Conservation (phyloP, 345 rosid species). For the Brassica napus region DNA sequence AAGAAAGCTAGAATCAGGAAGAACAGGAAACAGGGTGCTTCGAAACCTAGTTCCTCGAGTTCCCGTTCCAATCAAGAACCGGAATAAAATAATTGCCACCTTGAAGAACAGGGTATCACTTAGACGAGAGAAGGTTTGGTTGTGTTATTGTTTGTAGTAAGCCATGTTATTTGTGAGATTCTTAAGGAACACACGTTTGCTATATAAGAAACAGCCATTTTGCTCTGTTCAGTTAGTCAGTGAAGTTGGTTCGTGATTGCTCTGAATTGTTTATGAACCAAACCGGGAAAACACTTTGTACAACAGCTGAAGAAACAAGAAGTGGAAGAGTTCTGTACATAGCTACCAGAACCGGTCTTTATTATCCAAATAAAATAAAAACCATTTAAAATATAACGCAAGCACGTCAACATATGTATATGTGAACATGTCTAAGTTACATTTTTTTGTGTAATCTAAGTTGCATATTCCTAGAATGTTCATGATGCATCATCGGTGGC, state of each 20-base stretch:
- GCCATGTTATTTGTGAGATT: conserved; percentile 32
- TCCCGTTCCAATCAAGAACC: conserved; percentile 46
- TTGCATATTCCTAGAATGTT: no score
- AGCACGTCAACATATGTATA: no score
- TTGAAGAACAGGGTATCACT: conserved; percentile 10
- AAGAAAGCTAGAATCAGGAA: conserved; percentile 84
- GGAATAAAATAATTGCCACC: conserved; percentile 23
- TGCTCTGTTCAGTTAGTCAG: conserved; percentile 10
- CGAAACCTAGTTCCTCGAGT: conserved; percentile 39
- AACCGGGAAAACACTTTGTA: no score
- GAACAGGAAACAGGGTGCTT: conserved; percentile 55
- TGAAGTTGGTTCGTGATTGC: not conserved
- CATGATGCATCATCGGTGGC: no score
- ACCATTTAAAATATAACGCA: no score
- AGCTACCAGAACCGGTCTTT: no score
- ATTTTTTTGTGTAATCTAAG: no score
- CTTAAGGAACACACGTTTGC: conserved; percentile 17
- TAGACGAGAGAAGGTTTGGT: conserved; percentile 29
- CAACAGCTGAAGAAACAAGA: no score
- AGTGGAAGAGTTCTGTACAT: no score
- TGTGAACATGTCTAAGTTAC: no score
- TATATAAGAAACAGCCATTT: conserved; percentile 18
- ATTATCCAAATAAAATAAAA: no score
- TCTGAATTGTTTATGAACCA: not conserved
- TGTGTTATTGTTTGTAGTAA: conserved; percentile 22